phyloP scores from a whole-genome alignment of 495 filamentous ascomycete genomes.

The Saxispiralis lemnorum region DNA sequence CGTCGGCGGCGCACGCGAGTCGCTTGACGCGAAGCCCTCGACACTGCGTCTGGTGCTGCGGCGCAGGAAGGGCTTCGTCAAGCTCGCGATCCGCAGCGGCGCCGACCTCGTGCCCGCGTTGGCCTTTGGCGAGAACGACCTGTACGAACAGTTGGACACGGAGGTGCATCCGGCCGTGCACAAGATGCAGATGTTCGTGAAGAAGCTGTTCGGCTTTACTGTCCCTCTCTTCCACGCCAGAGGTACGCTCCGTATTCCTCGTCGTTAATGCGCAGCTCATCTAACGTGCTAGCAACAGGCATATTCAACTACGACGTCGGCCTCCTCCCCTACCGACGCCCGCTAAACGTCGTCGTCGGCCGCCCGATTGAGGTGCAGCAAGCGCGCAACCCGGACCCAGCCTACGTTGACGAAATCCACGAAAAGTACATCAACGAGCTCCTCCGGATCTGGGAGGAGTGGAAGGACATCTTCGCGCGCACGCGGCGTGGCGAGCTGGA shows the following conservation, averaged over 20 bases:
- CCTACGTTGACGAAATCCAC: slow-evolving; percentile 69
- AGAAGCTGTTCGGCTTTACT: slow-evolving; percentile 79
- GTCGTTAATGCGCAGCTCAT: background rate
- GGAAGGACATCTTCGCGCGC: slow-evolving; percentile 69
- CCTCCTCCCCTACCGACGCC: slow-evolving; percentile 76
- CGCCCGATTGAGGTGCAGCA: slow-evolving; percentile 54
- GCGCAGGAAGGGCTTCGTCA: slow-evolving; percentile 79
- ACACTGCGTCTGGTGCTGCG: slow-evolving; percentile 58
- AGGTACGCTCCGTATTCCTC: slow-evolving; percentile 3
- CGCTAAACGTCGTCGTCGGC: slow-evolving; percentile 78
- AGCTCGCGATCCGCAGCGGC: slow-evolving; percentile 73
- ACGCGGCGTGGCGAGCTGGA: slow-evolving; percentile 56
- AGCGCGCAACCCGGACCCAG: slow-evolving; percentile 41
- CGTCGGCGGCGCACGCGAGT: slow-evolving; percentile 80
- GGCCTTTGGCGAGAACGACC: slow-evolving; percentile 84
- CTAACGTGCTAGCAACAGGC: slow-evolving; percentile 35
- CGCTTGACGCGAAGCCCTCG: slow-evolving; percentile 65
- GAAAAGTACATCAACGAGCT: slow-evolving; percentile 61
- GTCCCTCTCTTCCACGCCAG: slow-evolving; percentile 60
- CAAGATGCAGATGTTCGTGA: slow-evolving; percentile 59
- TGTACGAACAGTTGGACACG: slow-evolving; percentile 74
- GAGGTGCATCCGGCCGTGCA: slow-evolving; percentile 54
- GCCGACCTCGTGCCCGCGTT: slow-evolving; percentile 85
- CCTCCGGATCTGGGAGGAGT: slow-evolving; percentile 64
- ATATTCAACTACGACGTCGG: slow-evolving; percentile 97